Percentiles rank a stretch among this genome's conserved stretches.
phyloP scores from a whole-genome alignment of 2,329 filamentous ascomycete genomes.

The Fusarium sp. region DNA sequence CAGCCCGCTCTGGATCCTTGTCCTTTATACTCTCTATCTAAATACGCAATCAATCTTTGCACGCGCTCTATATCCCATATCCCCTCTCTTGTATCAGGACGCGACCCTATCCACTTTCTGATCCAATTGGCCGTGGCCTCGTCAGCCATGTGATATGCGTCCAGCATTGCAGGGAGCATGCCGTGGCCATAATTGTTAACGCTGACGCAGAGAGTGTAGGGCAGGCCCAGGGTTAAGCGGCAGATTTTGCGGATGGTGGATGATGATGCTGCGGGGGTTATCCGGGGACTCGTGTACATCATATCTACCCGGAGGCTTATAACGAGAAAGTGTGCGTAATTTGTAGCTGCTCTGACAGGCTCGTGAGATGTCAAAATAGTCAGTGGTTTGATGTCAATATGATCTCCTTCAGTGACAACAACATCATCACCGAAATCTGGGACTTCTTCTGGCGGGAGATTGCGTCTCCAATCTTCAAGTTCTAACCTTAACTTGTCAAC shows the following conservation, averaged over 20 bases:
- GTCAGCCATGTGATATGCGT: conserved; percentile 28
- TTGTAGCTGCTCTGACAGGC: conserved; percentile 30
- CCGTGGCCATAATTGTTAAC: conserved; percentile 34
- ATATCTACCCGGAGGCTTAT: conserved; percentile 24
- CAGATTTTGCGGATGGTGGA: conserved; percentile 15
- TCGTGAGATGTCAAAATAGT: conserved; percentile 8
- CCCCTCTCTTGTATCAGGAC: conserved; percentile 24
- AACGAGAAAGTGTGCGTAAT: conserved; percentile 29
- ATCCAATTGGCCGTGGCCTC: conserved; percentile 20
- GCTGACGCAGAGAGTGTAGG: conserved; percentile 11
- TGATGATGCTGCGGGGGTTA: background rate
- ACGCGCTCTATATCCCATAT: conserved; percentile 35
- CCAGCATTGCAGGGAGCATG: conserved; percentile 33
- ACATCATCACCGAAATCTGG: conserved; percentile 1
- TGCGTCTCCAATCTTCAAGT: conserved; percentile 24
- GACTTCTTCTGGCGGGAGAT: background rate
- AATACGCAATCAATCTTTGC: conserved; percentile 20
- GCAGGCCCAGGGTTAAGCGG: conserved; percentile 22
- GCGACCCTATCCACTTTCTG: conserved; percentile 12
- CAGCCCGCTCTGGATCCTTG: conserved; percentile 15
- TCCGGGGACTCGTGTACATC: conserved; percentile 12
- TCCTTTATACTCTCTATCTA: conserved; percentile 27
- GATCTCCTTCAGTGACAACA: background rate
- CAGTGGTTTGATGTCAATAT: background rate
- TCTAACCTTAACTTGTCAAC: conserved; percentile 9